These are phyloP conservation scores for Ascochyta fabae DNA, from an alignment of 2,329 filamentous ascomycete genomes.

Conservation along the genomic window DNA sequence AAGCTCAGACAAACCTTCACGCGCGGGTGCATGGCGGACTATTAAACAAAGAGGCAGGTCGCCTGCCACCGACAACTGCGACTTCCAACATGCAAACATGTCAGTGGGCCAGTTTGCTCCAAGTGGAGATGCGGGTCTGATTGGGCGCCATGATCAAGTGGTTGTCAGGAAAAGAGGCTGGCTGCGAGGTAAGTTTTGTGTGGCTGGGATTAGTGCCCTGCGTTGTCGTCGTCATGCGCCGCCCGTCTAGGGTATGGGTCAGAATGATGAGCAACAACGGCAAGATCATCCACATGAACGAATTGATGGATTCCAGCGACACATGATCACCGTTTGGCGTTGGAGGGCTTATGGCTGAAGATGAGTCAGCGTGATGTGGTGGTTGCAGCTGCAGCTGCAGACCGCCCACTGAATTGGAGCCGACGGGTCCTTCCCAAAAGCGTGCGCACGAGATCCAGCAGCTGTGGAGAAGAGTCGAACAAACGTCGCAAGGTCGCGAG, in stretches of 20 bases:
- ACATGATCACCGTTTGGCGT: constrained; percentile 14
- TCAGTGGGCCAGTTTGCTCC: constrained; percentile 26
- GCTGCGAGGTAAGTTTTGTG: constrained; percentile 23
- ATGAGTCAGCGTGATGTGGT: constrained; percentile 20
- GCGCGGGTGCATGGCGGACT: constrained; percentile 24
- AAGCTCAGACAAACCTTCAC: constrained; percentile 19
- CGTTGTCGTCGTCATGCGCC: constrained; percentile 8
- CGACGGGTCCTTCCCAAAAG: constrained; percentile 1
- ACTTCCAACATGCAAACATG: constrained; percentile 19
- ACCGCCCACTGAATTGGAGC: constrained; percentile 5
- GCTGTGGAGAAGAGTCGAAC: background rate
- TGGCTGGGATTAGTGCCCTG: constrained; percentile 26
- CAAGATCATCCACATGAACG: constrained; percentile 7
- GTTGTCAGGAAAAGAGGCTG: constrained; percentile 20
- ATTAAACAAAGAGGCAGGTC: constrained; percentile 30
- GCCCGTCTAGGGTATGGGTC: constrained; percentile 2
- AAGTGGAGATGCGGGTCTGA: constrained; percentile 20
- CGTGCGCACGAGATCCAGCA: background rate
- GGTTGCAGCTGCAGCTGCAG: constrained; percentile 11
- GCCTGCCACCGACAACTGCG: constrained; percentile 25
- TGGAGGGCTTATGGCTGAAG: constrained; percentile 22
- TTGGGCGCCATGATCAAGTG: constrained; percentile 22
- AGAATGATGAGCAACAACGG: constrained; percentile 7
- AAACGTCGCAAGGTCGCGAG: background rate
- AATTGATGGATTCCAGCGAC: constrained; percentile 3